A percentile compares a stretch with the other conserved stretches of the same genome.
phyloP scores from a whole-genome alignment of 2,329 filamentous ascomycete genomes.

The Fusarium cyanostomum region DNA sequence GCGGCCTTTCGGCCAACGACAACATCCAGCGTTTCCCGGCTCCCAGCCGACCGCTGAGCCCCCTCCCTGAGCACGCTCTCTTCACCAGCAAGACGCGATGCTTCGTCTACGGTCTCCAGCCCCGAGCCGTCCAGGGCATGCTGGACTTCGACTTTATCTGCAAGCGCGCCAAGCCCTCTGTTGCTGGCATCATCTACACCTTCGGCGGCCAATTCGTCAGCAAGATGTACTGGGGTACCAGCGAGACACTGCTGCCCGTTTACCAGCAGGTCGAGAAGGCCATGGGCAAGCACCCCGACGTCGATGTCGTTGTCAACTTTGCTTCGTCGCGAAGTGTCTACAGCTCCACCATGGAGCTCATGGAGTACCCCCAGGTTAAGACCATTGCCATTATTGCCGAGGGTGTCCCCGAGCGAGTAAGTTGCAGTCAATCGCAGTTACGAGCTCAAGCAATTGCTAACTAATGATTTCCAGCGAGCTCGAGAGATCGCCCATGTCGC shows the following conservation, averaged over 20 bases:
- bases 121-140: slow-evolving; percentile 90
- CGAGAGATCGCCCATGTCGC: slow-evolving; percentile 97
- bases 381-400: slow-evolving; percentile 99
- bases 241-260: slow-evolving; percentile 97
- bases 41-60: slow-evolving; percentile 91
- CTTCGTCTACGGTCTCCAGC: slow-evolving; percentile 99
- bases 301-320: slow-evolving; percentile 99
- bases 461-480: slow-evolving; percentile 71
- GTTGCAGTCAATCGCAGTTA: slow-evolving; percentile 48
- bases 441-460: slow-evolving; percentile 21
- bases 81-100: slow-evolving; percentile 99
- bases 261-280: slow-evolving; percentile 96
- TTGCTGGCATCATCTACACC: slow-evolving; percentile 99
- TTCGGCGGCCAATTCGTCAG: slow-evolving; percentile 99
- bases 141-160: slow-evolving; percentile 99
- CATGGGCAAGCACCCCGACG: slow-evolving; percentile 94
- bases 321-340: slow-evolving; percentile 98
- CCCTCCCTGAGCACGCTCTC: slow-evolving; percentile 85
- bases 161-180: slow-evolving; percentile 96
- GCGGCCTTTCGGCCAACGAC: slow-evolving; percentile 85
- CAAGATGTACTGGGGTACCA: slow-evolving; percentile 99
- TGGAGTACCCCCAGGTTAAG: slow-evolving; percentile 96
- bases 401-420: slow-evolving; percentile 96
- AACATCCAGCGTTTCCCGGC: slow-evolving; percentile 97
- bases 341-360: slow-evolving; percentile 97